Conservation (phyloP, 2,329 filamentous ascomycete species). For the Parascedosporium putredinis region DNA sequence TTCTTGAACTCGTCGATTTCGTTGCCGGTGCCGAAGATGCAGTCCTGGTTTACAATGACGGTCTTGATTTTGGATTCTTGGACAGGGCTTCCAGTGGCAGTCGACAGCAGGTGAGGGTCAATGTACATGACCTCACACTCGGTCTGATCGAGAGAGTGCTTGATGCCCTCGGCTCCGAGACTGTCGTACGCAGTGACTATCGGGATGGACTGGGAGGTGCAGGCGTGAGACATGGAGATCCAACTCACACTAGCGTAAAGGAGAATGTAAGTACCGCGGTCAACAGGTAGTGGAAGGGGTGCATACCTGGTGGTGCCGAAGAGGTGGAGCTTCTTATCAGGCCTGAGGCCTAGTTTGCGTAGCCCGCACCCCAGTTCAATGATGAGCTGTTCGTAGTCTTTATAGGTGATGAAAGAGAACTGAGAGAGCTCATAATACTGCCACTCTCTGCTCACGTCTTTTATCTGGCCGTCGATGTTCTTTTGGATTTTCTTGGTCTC, state of each 20-base stretch:
- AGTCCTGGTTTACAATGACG: constrained; percentile 53
- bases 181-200: constrained; percentile 96
- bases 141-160: constrained; percentile 78
- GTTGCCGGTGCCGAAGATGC: constrained; percentile 33
- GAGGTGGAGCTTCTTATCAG: constrained; percentile 62
- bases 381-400: constrained; percentile 63
- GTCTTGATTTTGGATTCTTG: constrained; percentile 44
- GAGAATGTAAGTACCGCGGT: no score
- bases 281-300: no score
- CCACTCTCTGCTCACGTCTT: constrained; percentile 84
- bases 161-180: constrained; percentile 71
- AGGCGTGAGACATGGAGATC: constrained; percentile 68
- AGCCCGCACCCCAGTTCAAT: constrained; percentile 63
- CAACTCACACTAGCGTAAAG: constrained; percentile 55
- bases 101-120: constrained; percentile 66
- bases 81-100: constrained; percentile 45
- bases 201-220: constrained; percentile 75
- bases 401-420: constrained; percentile 68
- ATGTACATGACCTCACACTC: constrained; percentile 74
- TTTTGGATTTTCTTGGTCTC: constrained; percentile 89
- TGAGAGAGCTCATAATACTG: constrained; percentile 74
- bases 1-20: constrained; percentile 46
- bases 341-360: constrained; percentile 60
- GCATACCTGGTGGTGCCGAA: constrained; percentile 74
- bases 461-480: constrained; percentile 68